Evolutionary conservation across 371 early-diverging fungal species (phyloP).

Genomic region (Mortierella sp.): DNA sequence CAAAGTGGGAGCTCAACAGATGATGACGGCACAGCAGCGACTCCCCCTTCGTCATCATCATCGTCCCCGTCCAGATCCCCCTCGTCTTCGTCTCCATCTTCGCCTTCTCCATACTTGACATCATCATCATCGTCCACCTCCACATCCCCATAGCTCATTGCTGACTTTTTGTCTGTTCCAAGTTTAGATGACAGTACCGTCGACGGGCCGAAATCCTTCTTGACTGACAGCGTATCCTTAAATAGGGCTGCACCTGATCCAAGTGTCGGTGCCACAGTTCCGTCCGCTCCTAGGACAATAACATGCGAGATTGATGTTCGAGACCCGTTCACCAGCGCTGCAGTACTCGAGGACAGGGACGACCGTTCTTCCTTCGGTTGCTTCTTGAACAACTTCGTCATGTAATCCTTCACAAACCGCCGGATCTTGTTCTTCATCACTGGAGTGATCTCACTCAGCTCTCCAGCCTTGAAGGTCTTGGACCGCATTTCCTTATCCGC

Average conservation of each 20-base stretch:
- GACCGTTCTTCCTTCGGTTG: conserved; percentile 47
- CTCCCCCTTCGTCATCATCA: conserved; percentile 45
- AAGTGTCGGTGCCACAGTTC: not conserved
- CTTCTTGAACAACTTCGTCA: conserved; percentile 57
- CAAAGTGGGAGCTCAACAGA: conserved; percentile 47
- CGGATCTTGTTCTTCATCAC: conserved; percentile 68
- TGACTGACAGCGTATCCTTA: not conserved
- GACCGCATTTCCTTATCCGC: conserved; percentile 71
- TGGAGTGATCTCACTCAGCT: conserved; percentile 60
- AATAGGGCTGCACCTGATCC: not conserved
- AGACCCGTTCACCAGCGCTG: conserved; percentile 31
- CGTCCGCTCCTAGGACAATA: conserved; percentile 25
- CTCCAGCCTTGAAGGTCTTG: conserved; percentile 56
- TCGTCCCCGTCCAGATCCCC: conserved; percentile 42
- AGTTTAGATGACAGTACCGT: too few species aligned
- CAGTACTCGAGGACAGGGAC: conserved; percentile 15
- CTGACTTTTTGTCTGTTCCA: conserved; percentile 2
- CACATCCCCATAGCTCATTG: conserved; percentile 46
- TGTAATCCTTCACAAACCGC: conserved; percentile 64
- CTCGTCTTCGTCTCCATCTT: conserved; percentile 47
- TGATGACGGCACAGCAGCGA: conserved; percentile 48
- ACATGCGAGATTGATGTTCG: conserved; percentile 32
- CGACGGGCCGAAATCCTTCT: not conserved
- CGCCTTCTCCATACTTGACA: conserved; percentile 54
- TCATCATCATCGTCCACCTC: conserved; percentile 54